These are phyloP conservation scores for Chrysosporium queenslandicum DNA, from an alignment of 2,329 filamentous ascomycete genomes.

Conservation along the genomic window DNA sequence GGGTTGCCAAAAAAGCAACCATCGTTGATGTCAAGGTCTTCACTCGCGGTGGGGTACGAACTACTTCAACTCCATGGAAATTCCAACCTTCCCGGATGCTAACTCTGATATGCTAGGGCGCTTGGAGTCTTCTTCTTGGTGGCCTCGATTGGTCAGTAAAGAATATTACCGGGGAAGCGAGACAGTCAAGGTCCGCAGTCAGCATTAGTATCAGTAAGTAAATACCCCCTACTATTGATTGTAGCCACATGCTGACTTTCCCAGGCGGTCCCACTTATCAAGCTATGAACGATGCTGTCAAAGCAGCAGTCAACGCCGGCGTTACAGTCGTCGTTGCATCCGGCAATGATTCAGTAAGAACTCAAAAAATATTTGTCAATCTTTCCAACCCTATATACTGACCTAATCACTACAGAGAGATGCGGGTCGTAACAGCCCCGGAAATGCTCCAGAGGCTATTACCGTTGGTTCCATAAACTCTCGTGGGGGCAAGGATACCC, in stretches of 20 bases:
- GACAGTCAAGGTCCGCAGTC: not conserved
- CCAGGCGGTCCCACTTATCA: constrained; percentile 5
- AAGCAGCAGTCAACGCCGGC: constrained; percentile 82
- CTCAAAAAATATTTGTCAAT: constrained; percentile 65
- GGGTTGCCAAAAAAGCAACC: constrained; percentile 97
- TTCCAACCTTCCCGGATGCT: not conserved
- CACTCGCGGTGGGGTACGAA: constrained; percentile 1
- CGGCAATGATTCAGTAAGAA: constrained; percentile 97
- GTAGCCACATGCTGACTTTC: not conserved
- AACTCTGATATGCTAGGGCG: not conserved
- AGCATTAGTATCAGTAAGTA: constrained; percentile 9
- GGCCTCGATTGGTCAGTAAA: constrained; percentile 9
- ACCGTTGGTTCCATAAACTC: constrained; percentile 5
- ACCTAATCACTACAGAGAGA: not conserved
- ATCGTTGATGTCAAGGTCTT: constrained; percentile 98
- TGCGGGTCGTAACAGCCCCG: constrained; percentile 6
- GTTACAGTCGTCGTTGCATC: constrained; percentile 97
- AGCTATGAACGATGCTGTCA: constrained; percentile 70
- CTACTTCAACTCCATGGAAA: not conserved
- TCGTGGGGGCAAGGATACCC: constrained; percentile 2
- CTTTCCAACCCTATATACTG: constrained; percentile 50
- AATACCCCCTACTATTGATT: not conserved
- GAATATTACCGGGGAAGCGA: constrained; percentile 4
- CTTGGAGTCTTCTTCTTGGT: constrained; percentile 5
- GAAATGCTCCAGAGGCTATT: constrained; percentile 4